Conservation (phyloP, 371 early-diverging fungal species). For the Synchytrium microbalum region DNA sequence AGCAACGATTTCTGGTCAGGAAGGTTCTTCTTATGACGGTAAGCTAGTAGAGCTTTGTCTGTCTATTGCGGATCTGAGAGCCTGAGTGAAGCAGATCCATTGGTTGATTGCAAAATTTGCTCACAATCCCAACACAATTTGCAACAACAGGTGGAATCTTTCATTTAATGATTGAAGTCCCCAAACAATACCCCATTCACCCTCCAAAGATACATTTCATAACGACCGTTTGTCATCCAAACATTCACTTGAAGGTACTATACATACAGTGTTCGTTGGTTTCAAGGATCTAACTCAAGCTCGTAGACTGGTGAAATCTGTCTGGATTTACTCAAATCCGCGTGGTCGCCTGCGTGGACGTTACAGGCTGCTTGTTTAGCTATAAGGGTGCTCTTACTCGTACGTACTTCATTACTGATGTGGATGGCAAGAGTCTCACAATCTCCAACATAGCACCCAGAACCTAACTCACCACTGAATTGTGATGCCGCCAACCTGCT, state of each 20-base stretch:
- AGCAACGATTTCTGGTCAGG: conserved; percentile 73
- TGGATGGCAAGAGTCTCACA: conserved; percentile 52
- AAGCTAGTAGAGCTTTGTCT: no score
- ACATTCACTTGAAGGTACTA: conserved; percentile 40
- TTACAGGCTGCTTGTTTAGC: conserved; percentile 33
- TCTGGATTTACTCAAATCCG: conserved; percentile 41
- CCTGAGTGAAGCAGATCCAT: no score
- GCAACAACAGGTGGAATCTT: conserved; percentile 50
- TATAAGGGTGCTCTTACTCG: conserved; percentile 29
- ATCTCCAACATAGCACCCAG: conserved; percentile 25
- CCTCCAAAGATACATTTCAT: conserved; percentile 48
- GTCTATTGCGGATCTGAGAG: no score
- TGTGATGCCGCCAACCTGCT: conserved; percentile 91
- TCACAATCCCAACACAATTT: no score
- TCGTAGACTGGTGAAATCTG: conserved; percentile 45
- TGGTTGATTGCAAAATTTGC: no score
- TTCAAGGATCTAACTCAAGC: background rate
- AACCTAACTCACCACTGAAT: conserved; percentile 73
- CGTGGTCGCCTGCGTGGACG: conserved; percentile 46
- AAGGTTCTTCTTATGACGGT: conserved; percentile 83
- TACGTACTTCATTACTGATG: conserved; percentile 64
- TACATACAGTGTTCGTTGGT: background rate
- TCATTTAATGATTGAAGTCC: conserved; percentile 46
- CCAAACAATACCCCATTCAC: conserved; percentile 52
- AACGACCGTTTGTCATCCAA: conserved; percentile 43